Evolutionary conservation across 352 stramenopile genomes (phyloP).

Genomic region (Phytopythium kandeliae): DNA sequence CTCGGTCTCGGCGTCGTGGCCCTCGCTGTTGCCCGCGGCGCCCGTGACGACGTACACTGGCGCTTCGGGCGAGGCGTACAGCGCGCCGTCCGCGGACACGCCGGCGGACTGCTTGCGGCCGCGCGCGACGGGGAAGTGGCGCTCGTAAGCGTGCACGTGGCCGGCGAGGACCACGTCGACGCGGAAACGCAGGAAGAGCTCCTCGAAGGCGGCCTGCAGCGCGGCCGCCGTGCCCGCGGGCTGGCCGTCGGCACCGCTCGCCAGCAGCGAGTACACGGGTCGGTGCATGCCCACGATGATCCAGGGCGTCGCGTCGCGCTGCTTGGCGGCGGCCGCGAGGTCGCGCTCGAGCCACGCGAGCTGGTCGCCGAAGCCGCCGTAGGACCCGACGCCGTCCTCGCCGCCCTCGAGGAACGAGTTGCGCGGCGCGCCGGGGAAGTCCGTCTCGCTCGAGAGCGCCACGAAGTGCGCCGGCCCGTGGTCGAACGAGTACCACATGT

Average conservation of each 20-base stretch:
- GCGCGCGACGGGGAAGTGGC: slow-evolving; percentile 39
- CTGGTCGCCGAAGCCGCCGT: slow-evolving; percentile 37
- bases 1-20: slow-evolving; percentile 18
- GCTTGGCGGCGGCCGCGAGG: slow-evolving; percentile 36
- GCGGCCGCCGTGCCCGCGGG: slow-evolving; percentile 19
- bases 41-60: slow-evolving; percentile 47
- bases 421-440: slow-evolving; percentile 26
- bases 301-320: slow-evolving; percentile 41
- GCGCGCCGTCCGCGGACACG: slow-evolving; percentile 29
- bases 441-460: slow-evolving; percentile 71
- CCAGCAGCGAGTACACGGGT: slow-evolving; percentile 36
- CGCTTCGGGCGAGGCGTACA: slow-evolving; percentile 36
- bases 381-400: slow-evolving; percentile 13
- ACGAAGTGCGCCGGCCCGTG: slow-evolving; percentile 62
- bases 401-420: slow-evolving; percentile 21
- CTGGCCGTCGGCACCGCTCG: slow-evolving; percentile 22
- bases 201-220: slow-evolving; percentile 46
- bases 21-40: slow-evolving; percentile 23
- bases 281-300: slow-evolving; percentile 49
- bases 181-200: slow-evolving; percentile 53
- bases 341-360: slow-evolving; percentile 49
- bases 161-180: slow-evolving; percentile 49
- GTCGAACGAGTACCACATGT: slow-evolving; percentile 48
- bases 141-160: slow-evolving; percentile 51
- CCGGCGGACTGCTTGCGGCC: slow-evolving; percentile 27